Percentiles rank a stretch among this genome's conserved stretches.
Evolutionary conservation across 1,284 basidiomycete genomes (phyloP).

Genomic region (Anthracocystis setariae): DNA sequence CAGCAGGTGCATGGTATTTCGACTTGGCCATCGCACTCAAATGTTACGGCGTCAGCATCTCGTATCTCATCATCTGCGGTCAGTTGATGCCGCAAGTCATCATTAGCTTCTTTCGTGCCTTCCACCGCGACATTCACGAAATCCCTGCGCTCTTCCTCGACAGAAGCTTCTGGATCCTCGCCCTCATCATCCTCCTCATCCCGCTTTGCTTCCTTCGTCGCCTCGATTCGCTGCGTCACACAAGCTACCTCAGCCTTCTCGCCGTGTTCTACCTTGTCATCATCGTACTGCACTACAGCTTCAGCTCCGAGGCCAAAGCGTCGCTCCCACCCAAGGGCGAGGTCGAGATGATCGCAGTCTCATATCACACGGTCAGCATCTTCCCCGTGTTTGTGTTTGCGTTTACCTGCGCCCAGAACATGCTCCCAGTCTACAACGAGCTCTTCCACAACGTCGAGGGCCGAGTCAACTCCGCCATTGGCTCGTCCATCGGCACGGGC

Average conservation of each 20-base stretch:
- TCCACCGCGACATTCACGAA: slow-evolving; percentile 42
- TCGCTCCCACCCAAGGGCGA: slow-evolving; percentile 54
- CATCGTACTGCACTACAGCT: slow-evolving; percentile 61
- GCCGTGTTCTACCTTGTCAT: slow-evolving; percentile 73
- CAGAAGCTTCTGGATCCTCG: slow-evolving; percentile 82
- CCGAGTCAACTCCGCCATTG: slow-evolving; percentile 87
- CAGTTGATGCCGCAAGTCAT: slow-evolving; percentile 91
- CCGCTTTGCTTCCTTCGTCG: slow-evolving; percentile 85
- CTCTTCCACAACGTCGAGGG: slow-evolving; percentile 81
- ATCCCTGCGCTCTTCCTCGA: slow-evolving; percentile 71
- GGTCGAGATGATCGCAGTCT: slow-evolving; percentile 41
- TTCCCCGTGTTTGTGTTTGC: slow-evolving; percentile 94
- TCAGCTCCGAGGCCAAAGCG: slow-evolving; percentile 43
- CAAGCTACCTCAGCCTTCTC: slow-evolving; percentile 85
- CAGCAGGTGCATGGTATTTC: slow-evolving; percentile 82
- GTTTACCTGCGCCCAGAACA: slow-evolving; percentile 66
- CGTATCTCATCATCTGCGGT: slow-evolving; percentile 71
- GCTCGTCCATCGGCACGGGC: slow-evolving; percentile 79
- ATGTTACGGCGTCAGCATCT: slow-evolving; percentile 84
- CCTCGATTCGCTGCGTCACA: slow-evolving; percentile 77
- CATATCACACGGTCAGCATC: slow-evolving; percentile 79
- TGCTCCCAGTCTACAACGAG: slow-evolving; percentile 86
- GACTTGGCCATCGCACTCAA: slow-evolving; percentile 89
- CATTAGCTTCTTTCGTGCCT: slow-evolving; percentile 73
- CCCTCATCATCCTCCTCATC: slow-evolving; percentile 82